Evolutionary conservation across 2,329 filamentous ascomycete genomes (phyloP).

Genomic region (Aspergillus sp.): DNA sequence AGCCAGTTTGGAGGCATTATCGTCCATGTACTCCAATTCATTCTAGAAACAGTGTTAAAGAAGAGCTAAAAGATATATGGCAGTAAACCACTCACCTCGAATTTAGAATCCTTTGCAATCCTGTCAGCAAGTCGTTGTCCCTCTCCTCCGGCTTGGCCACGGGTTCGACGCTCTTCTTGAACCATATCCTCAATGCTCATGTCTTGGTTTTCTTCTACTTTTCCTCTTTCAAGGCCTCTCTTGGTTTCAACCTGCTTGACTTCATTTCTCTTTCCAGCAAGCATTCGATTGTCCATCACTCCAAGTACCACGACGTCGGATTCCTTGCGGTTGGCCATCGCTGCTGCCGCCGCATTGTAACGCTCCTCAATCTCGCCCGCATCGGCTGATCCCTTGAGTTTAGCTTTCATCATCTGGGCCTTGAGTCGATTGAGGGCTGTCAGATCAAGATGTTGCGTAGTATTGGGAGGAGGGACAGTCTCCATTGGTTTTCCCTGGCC

Average conservation of each 20-base stretch:
- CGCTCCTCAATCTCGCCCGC: conserved; percentile 72
- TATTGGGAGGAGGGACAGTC: conserved; percentile 47
- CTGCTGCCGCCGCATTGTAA: conserved; percentile 71
- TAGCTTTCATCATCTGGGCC: conserved; percentile 94
- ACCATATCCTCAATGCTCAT: conserved; percentile 98
- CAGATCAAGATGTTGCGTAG: conserved; percentile 60
- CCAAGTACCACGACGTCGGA: conserved; percentile 73
- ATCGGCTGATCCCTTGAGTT: conserved; percentile 72
- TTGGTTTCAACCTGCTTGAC: conserved; percentile 74
- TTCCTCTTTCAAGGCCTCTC: conserved; percentile 76
- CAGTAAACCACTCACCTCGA: conserved; percentile 52
- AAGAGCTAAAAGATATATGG: conserved; percentile 1
- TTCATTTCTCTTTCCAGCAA: conserved; percentile 71
- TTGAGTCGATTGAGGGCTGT: conserved; percentile 83
- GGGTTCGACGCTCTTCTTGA: conserved; percentile 82
- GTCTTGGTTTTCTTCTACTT: conserved; percentile 85
- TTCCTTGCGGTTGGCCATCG: conserved; percentile 54
- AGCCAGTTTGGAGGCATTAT: conserved; percentile 87
- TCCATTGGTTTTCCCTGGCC: conserved; percentile 56
- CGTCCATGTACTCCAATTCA: conserved; percentile 94
- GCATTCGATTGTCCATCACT: conserved; percentile 82
- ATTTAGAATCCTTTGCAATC: conserved; percentile 89
- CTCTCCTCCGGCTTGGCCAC: conserved; percentile 71
- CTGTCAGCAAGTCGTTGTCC: conserved; percentile 79
- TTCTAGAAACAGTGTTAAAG: conserved; percentile 43